Evolutionary conservation across 2,329 filamentous ascomycete species (phyloP), one percentile per base, ranked within the genome.

Genomic region (Talaromyces amestolkiae): DNA sequence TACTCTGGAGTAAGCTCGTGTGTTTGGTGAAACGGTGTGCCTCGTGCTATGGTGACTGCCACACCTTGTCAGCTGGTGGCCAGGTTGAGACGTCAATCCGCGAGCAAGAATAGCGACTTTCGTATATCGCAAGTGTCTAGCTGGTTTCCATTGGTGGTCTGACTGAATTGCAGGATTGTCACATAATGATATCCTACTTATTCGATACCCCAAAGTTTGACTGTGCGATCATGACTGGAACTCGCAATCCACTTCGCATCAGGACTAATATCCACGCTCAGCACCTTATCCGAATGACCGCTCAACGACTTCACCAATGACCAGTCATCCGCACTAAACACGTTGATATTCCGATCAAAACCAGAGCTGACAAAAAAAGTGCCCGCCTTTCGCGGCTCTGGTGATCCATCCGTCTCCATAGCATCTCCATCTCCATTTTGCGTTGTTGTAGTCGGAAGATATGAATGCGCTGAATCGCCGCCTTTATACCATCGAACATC

Each of bases 311-410:
- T 96, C 67, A 93, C 88, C 66, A 96, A 80, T 0, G 91, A 89
- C 93, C 95, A 99, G 79, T 99, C 94, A 76, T 99, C 95, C 2
- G 93, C 93, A 7, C 93, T 97, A 79, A 96, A 98, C 70, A 99
- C 86, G 75, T 97, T 97, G 78, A 99, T 90, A 71, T 93, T 94
- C 76, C 91, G 92, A 80, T 99, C 95, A 74, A 98, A 98, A 0
- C 95, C 95, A 70, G 89, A 88, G 3, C 89, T 93, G 3, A 97
- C 89, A 70, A 99, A 90, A 78, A 97, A 97, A 0, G 93, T 96
- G 56, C 93, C 91, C 0, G 92, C 89, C 74, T 93, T 96, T 80
- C 92, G 94, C 11, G 93, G 93, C 56, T 86, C 75, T n/a, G 68
- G 56, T 31, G 27, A 31, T 68, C 63, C 53, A 24, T 70, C 58